phyloP scores from a whole-genome alignment of 768 basidiomycete species.

The Piloderma croceum region DNA sequence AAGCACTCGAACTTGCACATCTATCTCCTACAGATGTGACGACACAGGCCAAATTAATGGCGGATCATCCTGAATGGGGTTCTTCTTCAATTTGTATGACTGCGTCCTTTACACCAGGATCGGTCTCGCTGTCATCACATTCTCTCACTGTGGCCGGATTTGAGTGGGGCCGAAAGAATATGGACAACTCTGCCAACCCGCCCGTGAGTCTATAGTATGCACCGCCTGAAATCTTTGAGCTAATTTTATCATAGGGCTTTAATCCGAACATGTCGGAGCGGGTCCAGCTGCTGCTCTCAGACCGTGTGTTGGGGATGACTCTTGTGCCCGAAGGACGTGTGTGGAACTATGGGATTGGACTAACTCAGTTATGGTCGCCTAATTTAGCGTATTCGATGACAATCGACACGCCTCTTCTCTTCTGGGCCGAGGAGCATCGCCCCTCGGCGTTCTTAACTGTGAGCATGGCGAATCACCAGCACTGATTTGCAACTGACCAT shows the following conservation, averaged over 20 bases:
- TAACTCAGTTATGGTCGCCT: conserved; percentile 88
- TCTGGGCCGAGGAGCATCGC: conserved; percentile 95
- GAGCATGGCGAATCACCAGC: conserved; percentile 26
- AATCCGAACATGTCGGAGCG: conserved; percentile 99
- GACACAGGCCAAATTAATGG: conserved; percentile 95
- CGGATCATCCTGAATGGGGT: conserved; percentile 91
- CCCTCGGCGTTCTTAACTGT: conserved; percentile 92
- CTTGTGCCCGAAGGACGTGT: conserved; percentile 89
- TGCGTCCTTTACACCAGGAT: conserved; percentile 95
- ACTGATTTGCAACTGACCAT: conserved; percentile 1
- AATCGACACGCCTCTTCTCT: conserved; percentile 87
- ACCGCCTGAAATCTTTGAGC: conserved; percentile 5
- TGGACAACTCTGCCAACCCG: conserved; percentile 79
- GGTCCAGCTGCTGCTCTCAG: conserved; percentile 87
- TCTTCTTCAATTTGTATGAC: conserved; percentile 92
- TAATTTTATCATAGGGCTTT: conserved; percentile 55
- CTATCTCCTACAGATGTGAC: conserved; percentile 90
- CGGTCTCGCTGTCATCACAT: conserved; percentile 92
- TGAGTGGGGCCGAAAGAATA: conserved; percentile 96
- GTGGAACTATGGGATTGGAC: conserved; percentile 95
- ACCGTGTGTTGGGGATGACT: conserved; percentile 94
- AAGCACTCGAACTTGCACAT: conserved; percentile 86
- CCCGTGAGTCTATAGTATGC: conserved; percentile 34
- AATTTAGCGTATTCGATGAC: conserved; percentile 76
- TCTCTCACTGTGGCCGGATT: conserved; percentile 87